phyloP scores from a whole-genome alignment of 345 rosid genomes.

The Cardamine chenopodiifolia region DNA sequence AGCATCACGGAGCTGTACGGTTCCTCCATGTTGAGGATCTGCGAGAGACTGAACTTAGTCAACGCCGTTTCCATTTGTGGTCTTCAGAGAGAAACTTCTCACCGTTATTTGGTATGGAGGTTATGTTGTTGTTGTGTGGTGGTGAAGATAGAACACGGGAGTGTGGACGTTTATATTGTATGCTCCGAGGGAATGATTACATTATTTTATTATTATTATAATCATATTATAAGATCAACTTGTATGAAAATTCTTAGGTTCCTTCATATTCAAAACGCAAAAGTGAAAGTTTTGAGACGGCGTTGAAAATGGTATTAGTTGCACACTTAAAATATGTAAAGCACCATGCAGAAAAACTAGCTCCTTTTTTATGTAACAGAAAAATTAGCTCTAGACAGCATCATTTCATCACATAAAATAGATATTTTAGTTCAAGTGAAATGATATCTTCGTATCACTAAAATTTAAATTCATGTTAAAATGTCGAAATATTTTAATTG shows the following conservation, averaged over 20 bases:
- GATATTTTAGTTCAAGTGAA: not conserved
- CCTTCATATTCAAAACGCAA: constrained; percentile 17
- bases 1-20: constrained; percentile 22
- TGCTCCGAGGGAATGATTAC: not conserved
- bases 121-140: constrained; percentile 19
- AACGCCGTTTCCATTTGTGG: constrained; percentile 21
- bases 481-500: not conserved
- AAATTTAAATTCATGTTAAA: not conserved
- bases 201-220: not conserved
- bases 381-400: not conserved
- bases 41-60: constrained; percentile 20
- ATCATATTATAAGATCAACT: not conserved
- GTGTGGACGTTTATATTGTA: constrained; percentile 27
- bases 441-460: not conserved
- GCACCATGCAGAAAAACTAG: not conserved
- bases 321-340: not conserved
- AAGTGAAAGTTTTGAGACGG: constrained; percentile 21
- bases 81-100: not conserved
- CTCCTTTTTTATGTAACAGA: not conserved
- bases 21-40: constrained; percentile 22
- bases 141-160: constrained; percentile 15
- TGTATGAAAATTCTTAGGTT: constrained; percentile 27
- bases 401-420: not conserved
- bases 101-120: not conserved
- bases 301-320: constrained; percentile 7